Conservation (phyloP, 75 land plant species). For the Isoetes taiwanensis region DNA sequence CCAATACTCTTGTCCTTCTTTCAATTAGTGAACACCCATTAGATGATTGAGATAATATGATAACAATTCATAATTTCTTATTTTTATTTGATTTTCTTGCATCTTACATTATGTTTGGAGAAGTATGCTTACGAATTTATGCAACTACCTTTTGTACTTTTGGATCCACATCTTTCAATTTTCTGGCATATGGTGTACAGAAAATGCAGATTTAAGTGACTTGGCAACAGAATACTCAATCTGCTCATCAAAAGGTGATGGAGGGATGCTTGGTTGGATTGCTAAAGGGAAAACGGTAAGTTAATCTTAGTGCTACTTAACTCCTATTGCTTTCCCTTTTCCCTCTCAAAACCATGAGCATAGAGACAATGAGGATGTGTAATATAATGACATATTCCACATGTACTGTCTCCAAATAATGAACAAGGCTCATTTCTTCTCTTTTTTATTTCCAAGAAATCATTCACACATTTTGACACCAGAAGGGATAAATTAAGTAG, state of each 20-base stretch:
- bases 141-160: too few relatives aligned
- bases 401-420: not conserved
- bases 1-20: too few relatives aligned
- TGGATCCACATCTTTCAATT: too few relatives aligned
- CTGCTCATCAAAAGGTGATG: conserved; percentile 78
- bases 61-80: too few relatives aligned
- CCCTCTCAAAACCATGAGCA: not conserved
- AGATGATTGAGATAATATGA: too few relatives aligned
- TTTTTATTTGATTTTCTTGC: too few relatives aligned
- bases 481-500: not conserved
- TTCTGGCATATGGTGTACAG: too few relatives aligned
- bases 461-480: not conserved
- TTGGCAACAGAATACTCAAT: conserved; percentile 77
- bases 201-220: conserved; percentile 58
- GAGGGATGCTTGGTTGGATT: conserved; percentile 98
- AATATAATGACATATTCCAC: not conserved
- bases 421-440: not conserved
- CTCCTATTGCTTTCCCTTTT: not conserved
- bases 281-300: conserved; percentile 80
- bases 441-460: too few relatives aligned
- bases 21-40: too few relatives aligned
- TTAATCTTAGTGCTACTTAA: not conserved
- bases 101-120: too few relatives aligned
- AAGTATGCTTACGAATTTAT: too few relatives aligned
- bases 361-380: not conserved